A percentile compares a stretch with the other conserved stretches of the same genome.
phyloP scores from a whole-genome alignment of 164 flowering plant genomes.

The Piper betle region DNA sequence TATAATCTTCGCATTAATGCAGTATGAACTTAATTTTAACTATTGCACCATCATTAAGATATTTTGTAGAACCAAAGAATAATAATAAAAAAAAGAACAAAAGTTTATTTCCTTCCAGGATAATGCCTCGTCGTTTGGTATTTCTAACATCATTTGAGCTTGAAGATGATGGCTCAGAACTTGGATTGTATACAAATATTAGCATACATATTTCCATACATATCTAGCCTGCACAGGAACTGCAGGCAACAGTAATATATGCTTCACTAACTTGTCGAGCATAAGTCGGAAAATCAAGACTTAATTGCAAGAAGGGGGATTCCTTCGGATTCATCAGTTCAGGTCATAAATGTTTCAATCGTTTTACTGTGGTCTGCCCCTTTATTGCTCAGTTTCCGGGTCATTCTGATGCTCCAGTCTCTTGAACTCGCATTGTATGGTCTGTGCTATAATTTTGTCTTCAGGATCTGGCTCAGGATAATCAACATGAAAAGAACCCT shows the following conservation, averaged over 20 bases:
- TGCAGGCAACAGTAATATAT: neutral
- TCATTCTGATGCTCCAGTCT: constrained; percentile 24
- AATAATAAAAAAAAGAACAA: no score
- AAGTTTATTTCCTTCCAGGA: neutral
- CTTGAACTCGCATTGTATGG: constrained; percentile 54
- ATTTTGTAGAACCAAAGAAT: neutral
- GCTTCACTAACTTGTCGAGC: neutral
- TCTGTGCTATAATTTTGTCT: constrained; percentile 39
- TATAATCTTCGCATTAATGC: no score
- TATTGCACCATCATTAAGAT: no score
- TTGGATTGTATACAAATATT: no score
- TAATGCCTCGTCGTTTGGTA: neutral
- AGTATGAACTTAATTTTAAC: no score
- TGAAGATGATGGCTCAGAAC: neutral
- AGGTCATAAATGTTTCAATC: neutral
- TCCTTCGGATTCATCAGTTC: neutral
- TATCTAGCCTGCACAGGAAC: neutral
- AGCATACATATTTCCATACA: neutral
- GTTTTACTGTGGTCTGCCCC: neutral
- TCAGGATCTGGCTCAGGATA: constrained; percentile 46
- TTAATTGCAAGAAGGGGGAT: neutral
- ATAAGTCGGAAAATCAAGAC: neutral
- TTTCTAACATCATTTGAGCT: neutral
- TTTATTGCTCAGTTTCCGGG: constrained; percentile 11
- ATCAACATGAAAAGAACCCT: constrained; percentile 65